Base-by-base conservation (phyloP, 2,329 filamentous ascomycete species). In the Aspergillus sp. region DNA sequence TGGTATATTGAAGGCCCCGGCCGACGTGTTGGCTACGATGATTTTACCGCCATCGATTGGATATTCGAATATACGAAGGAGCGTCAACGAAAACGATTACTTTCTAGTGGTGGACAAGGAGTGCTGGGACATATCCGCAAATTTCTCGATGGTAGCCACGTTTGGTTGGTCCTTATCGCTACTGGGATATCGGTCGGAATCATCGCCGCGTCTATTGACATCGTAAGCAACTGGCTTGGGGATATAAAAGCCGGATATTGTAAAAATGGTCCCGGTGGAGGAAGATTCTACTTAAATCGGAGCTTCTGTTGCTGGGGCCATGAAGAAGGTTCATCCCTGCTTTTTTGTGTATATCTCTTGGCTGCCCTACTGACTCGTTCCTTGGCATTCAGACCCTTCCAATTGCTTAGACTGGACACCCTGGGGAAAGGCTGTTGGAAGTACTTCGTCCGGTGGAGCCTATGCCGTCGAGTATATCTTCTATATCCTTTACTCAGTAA, bases 51-150 rank as follows among this genome's bases (percentile, higher is more conserved):
- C 61, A 99, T 99, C 75, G 95, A 99, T 81, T 99, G 95, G 95
- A 98, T 98, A 74, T 98, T 97, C 71, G 95, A 99, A 77, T 97
- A 98, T 74, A 95, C 91, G 56, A 97, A 97, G 77, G 95, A 99
- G 80, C 87, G 95, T 22, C 92, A 96, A 76, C 87, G 95, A 25
- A 81, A 96, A 71, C 87, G 92, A n/a, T 85, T 90, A 31, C 82
- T 99, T 22, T 86, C 88, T 59, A 86, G 90, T 0, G 87, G 85
- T 69, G 85, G 88, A 7, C 83, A 86, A 22, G 91, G 93, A 0
- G 68, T 97, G 5, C 63, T 93, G 22, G 92, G 93, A 13, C 87
- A 92, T 69, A 71, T 90, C 57, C 88, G 86, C 64, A 88, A 90
- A 66, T 79, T 96, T 25, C 82, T 92, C 17, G 95, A 99, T 76